Evolutionary conservation across 83 land plant species (phyloP).

Genomic region (Picea abies): DNA sequence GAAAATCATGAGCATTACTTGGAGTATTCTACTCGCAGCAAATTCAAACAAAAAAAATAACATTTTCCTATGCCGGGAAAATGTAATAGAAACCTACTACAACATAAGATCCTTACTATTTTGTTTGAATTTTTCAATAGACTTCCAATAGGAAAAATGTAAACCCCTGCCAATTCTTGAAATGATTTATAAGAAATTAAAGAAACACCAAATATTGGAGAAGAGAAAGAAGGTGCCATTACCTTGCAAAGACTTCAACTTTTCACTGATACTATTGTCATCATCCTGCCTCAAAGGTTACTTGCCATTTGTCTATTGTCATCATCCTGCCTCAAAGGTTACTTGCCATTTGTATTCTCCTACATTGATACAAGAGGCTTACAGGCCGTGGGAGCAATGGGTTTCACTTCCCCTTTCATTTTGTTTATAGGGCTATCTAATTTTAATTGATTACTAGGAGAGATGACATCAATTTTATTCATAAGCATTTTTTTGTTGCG

Average conservation of each 20-base stretch:
- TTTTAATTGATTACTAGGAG: conserved; percentile 11
- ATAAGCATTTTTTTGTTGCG: neutral
- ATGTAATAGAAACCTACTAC: too few relatives aligned
- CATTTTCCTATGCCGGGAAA: too few relatives aligned
- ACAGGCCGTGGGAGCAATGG: conserved; percentile 18
- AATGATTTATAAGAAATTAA: neutral
- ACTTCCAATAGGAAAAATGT: too few relatives aligned
- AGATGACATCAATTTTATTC: too few relatives aligned
- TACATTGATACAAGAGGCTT: conserved; percentile 16
- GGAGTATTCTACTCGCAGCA: too few relatives aligned
- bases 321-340: conserved; percentile 4
- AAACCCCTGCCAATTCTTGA: too few relatives aligned
- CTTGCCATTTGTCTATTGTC: neutral
- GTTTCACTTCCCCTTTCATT: neutral
- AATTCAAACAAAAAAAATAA: too few relatives aligned
- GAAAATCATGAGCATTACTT: too few relatives aligned
- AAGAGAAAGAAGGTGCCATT: neutral
- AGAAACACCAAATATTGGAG: neutral
- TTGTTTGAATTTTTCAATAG: too few relatives aligned
- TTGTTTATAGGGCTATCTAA: conserved; percentile 18
- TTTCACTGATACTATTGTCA: neutral
- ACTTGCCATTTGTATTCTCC: conserved; percentile 1
- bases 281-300: conserved; percentile 6
- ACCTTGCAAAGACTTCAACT: conserved; percentile 1
- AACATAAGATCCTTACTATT: too few relatives aligned